Conservation (phyloP, 768 basidiomycete genomes). For the Trametes sanguinea region DNA sequence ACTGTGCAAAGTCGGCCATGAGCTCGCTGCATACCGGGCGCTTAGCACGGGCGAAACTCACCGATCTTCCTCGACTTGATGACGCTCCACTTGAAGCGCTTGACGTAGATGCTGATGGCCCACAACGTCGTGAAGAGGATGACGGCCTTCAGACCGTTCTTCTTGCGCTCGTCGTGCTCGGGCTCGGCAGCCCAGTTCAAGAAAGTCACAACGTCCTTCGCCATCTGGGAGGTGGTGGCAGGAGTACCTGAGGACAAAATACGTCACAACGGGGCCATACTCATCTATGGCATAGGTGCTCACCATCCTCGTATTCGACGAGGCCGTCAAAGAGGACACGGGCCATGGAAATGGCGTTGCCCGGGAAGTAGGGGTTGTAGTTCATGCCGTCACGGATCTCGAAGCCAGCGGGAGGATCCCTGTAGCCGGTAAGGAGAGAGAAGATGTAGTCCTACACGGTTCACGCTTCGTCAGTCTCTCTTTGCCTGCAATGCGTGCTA, state of each 20-base stretch:
- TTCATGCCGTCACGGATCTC: slow-evolving; percentile 97
- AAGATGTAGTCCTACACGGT: slow-evolving; percentile 86
- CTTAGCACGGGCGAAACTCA: slow-evolving; percentile 41
- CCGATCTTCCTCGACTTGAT: slow-evolving; percentile 94
- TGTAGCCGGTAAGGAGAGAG: slow-evolving; percentile 94
- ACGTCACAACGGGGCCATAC: not conserved
- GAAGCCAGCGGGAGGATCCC: slow-evolving; percentile 94
- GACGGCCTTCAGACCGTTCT: slow-evolving; percentile 93
- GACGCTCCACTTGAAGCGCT: slow-evolving; percentile 91
- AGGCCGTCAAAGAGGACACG: slow-evolving; percentile 94
- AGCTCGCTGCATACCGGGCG: not conserved
- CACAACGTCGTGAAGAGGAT: slow-evolving; percentile 89
- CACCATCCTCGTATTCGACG: slow-evolving; percentile 95
- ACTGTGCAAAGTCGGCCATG: slow-evolving; percentile 37
- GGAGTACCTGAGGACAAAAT: slow-evolving; percentile 71
- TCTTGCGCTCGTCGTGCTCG: slow-evolving; percentile 97
- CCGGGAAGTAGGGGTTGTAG: slow-evolving; percentile 99
- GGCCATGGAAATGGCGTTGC: slow-evolving; percentile 98
- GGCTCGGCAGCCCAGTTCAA: slow-evolving; percentile 97
- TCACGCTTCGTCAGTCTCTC: not conserved
- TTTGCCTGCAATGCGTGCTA: not conserved
- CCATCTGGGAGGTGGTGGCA: slow-evolving; percentile 97
- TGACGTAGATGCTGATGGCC: slow-evolving; percentile 81
- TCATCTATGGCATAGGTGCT: slow-evolving; percentile 23
- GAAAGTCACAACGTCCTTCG: slow-evolving; percentile 97